phyloP scores from a whole-genome alignment of 306 rosid genomes.

The Cicer judaicum region DNA sequence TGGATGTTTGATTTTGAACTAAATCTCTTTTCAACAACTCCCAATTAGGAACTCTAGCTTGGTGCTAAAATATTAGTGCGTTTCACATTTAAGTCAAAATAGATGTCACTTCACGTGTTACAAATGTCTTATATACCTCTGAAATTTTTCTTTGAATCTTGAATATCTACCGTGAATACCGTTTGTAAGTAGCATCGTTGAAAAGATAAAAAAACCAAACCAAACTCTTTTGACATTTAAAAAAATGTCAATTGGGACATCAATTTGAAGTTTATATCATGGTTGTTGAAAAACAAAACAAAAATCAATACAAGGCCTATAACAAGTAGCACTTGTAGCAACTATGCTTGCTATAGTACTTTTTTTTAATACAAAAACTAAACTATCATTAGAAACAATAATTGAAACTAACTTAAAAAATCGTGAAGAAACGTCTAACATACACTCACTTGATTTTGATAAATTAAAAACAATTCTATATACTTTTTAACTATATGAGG shows the following conservation, averaged over 20 bases:
- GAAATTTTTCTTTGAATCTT: not conserved
- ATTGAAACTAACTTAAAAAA: no score
- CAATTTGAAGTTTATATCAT: slow-evolving; percentile 21
- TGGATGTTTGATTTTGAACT: not conserved
- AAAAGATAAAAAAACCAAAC: slow-evolving; percentile 37
- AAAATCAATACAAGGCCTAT: not conserved
- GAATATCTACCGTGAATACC: slow-evolving; percentile 61
- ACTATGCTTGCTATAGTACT: not conserved
- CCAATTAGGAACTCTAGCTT: not conserved
- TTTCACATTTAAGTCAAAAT: slow-evolving; percentile 45
- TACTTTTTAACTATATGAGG: no score
- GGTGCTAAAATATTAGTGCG: not conserved
- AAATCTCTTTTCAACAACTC: slow-evolving; percentile 30
- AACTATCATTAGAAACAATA: no score
- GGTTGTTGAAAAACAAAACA: slow-evolving; percentile 41
- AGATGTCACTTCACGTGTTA: slow-evolving; percentile 26
- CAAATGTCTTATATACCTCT: not conserved
- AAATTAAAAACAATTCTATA: no score
- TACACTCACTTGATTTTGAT: no score
- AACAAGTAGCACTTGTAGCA: not conserved
- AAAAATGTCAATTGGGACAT: not conserved
- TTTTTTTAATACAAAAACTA: no score
- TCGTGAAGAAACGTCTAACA: no score
- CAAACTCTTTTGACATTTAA: slow-evolving; percentile 6
- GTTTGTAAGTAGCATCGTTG: slow-evolving; percentile 28